Percentiles rank a stretch among this genome's conserved stretches.
Conservation (phyloP, 305 asterid genomes). For the Nicotiana rustica region DNA sequence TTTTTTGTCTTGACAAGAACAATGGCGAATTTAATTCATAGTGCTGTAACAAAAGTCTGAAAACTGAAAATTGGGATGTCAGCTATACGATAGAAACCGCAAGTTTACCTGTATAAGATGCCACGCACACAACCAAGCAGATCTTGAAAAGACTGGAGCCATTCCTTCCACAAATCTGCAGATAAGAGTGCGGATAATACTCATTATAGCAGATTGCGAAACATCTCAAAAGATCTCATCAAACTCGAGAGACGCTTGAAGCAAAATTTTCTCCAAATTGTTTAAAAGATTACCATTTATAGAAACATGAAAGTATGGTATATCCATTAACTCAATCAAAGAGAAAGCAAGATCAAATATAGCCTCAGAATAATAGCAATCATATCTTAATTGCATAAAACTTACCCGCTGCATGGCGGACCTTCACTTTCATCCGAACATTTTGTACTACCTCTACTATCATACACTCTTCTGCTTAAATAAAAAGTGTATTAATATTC, state of each 20-base stretch:
- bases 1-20: neutral
- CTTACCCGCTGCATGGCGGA: constrained; percentile 97
- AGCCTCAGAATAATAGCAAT: neutral
- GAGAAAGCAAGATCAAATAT: neutral
- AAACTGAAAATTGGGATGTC: neutral
- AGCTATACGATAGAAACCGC: neutral
- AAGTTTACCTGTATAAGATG: constrained; percentile 90
- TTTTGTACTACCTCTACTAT: constrained; percentile 78
- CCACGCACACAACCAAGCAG: constrained; percentile 99
- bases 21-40: neutral
- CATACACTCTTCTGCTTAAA: constrained; percentile 87
- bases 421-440: constrained; percentile 89
- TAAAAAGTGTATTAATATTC: constrained; percentile 38
- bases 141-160: constrained; percentile 98
- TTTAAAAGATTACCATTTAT: neutral
- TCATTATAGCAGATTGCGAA: neutral
- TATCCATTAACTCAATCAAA: neutral
- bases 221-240: neutral
- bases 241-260: neutral
- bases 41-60: neutral
- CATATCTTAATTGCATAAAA: neutral
- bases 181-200: constrained; percentile 25
- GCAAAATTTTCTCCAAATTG: neutral
- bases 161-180: constrained; percentile 99
- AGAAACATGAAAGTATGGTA: neutral